Percentiles rank a stretch among this genome's conserved stretches.
phyloP scores from a whole-genome alignment of 2,329 filamentous ascomycete species.

The Fusarium subglutinans region DNA sequence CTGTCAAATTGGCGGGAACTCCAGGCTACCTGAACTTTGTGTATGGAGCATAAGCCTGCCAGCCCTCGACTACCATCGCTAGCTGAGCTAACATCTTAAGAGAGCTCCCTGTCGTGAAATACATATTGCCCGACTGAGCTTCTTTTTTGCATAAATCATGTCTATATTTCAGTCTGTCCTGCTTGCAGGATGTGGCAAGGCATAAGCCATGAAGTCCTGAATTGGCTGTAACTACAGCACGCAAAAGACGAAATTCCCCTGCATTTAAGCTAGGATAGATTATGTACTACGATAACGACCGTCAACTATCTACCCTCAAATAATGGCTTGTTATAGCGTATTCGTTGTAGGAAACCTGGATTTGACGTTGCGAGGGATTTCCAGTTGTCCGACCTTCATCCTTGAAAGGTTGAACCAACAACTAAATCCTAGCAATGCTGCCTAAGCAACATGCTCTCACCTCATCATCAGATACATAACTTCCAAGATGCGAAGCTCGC shows the following conservation, averaged over 20 bases:
- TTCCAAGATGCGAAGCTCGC: background rate
- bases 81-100: rapidly evolving
- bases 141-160: background rate
- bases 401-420: too few species aligned
- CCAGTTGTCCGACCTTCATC: background rate
- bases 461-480: rapidly evolving
- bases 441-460: background rate
- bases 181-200: background rate
- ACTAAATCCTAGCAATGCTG: background rate
- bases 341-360: rapidly evolving
- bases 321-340: rapidly evolving
- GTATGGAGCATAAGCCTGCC: rapidly evolving
- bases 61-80: background rate
- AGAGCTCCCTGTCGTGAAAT: background rate
- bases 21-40: rapidly evolving
- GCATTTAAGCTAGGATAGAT: background rate
- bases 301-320: background rate
- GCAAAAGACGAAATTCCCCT: background rate
- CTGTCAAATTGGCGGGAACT: rapidly evolving
- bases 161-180: background rate
- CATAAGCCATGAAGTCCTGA: too few species aligned
- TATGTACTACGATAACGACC: background rate
- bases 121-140: rapidly evolving
- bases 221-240: background rate
- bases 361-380: background rate